Conservation (phyloP, 129 eudicot species). For the Artemisia annua region DNA sequence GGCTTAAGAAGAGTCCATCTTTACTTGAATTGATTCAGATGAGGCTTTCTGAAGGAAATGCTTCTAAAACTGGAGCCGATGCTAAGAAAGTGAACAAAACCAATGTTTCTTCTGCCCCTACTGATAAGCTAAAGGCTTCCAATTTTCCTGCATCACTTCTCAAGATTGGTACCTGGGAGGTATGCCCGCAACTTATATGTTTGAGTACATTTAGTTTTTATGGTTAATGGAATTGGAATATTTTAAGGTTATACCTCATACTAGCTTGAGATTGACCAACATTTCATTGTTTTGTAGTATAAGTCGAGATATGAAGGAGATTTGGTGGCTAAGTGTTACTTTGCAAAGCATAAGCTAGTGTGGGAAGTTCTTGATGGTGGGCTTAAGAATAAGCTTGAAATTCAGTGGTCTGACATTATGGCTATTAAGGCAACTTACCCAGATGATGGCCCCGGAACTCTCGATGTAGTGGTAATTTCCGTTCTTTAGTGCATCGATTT, state of each 20-base stretch:
- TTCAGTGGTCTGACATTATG: constrained; percentile 97
- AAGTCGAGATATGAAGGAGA: constrained; percentile 97
- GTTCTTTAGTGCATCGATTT: background rate
- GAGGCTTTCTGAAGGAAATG: constrained; percentile 65
- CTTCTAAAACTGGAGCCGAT: constrained; percentile 42
- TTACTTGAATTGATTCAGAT: constrained; percentile 84
- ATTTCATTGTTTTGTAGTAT: constrained; percentile 51
- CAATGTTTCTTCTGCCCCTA: constrained; percentile 30
- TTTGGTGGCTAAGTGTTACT: constrained; percentile 91
- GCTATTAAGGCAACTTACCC: constrained; percentile 83
- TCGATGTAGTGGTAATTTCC: constrained; percentile 80
- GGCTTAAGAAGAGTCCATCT: constrained; percentile 78
- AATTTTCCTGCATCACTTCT: constrained; percentile 82
- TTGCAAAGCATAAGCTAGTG: constrained; percentile 95
- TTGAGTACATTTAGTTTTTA: too few species aligned
- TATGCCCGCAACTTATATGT: constrained; percentile 18
- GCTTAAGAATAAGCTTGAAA: constrained; percentile 92
- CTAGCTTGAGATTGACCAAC: constrained; percentile 4
- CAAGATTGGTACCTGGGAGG: constrained; percentile 98
- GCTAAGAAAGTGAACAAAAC: constrained; percentile 52
- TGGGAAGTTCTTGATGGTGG: constrained; percentile 99
- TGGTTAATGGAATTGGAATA: too few species aligned
- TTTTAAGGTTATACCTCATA: background rate
- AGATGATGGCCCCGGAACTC: constrained; percentile 88
- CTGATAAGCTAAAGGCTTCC: constrained; percentile 85